phyloP scores from a whole-genome alignment of 371 early-diverging fungal genomes.

The Mucor lusitanicus region DNA sequence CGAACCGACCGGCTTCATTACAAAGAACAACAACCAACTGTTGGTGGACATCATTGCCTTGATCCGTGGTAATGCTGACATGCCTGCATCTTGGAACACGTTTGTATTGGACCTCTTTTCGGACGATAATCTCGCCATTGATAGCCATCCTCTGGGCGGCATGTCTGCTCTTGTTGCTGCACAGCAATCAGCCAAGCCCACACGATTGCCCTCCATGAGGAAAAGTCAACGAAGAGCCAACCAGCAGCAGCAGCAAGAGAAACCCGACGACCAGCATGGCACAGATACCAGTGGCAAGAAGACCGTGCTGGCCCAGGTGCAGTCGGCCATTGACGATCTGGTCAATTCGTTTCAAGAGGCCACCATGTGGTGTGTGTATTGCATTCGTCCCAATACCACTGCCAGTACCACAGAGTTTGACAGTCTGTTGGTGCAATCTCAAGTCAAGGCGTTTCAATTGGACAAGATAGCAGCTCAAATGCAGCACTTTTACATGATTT shows the following conservation, averaged over 20 bases:
- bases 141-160: slow-evolving; percentile 50
- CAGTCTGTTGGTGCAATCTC: slow-evolving; percentile 49
- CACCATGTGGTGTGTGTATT: slow-evolving; percentile 80
- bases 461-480: slow-evolving; percentile 46
- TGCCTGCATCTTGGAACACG: slow-evolving; percentile 45
- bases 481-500: slow-evolving; percentile 52
- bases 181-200: slow-evolving; percentile 53
- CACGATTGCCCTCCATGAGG: slow-evolving; percentile 16
- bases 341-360: slow-evolving; percentile 78
- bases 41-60: slow-evolving; percentile 77
- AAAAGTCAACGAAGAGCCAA: slow-evolving; percentile 13
- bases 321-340: slow-evolving; percentile 70
- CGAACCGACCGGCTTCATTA: slow-evolving; percentile 66
- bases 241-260: neutral
- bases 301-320: slow-evolving; percentile 56
- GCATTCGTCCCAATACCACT: slow-evolving; percentile 69
- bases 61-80: slow-evolving; percentile 54
- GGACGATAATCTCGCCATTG: slow-evolving; percentile 44
- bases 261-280: no score
- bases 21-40: slow-evolving; percentile 65
- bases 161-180: slow-evolving; percentile 50
- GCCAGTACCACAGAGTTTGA: slow-evolving; percentile 58
- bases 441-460: slow-evolving; percentile 56
- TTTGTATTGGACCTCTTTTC: slow-evolving; percentile 23
- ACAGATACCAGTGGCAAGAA: slow-evolving; percentile 2